phyloP scores from a whole-genome alignment of 2,329 filamentous ascomycete species.

The Ophiostoma ips region DNA sequence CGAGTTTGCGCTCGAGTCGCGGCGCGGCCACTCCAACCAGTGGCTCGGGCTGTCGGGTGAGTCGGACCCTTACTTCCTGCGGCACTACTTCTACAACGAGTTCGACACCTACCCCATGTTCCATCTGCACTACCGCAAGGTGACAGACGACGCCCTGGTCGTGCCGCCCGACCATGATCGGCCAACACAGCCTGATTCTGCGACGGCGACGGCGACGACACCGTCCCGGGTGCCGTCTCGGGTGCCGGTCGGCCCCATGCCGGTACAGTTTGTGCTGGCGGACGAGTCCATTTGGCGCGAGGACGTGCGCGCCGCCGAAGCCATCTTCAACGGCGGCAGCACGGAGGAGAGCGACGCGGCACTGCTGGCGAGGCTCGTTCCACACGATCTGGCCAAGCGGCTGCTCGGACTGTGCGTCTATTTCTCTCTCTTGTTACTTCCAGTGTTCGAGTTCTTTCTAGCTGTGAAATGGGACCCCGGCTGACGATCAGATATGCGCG shows the following conservation, averaged over 20 bases:
- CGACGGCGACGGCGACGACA: not conserved
- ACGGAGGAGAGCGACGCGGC: slow-evolving; percentile 12
- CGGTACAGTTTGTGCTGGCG: not conserved
- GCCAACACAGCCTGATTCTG: no score
- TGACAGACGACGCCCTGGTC: slow-evolving; percentile 11
- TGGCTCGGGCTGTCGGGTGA: slow-evolving; percentile 16
- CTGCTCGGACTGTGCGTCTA: slow-evolving; percentile 14
- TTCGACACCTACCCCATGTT: slow-evolving; percentile 16
- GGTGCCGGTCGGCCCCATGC: slow-evolving; percentile 3
- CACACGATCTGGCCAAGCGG: slow-evolving; percentile 11
- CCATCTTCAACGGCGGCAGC: slow-evolving; percentile 6
- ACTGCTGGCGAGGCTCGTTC: slow-evolving; percentile 13
- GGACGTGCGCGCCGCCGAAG: slow-evolving; percentile 8
- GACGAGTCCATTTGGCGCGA: not conserved
- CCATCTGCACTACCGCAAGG: slow-evolving; percentile 15
- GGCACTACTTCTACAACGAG: slow-evolving; percentile 14
- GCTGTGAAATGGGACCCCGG: no score
- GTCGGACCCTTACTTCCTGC: slow-evolving; percentile 16
- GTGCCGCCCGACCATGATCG: not conserved
- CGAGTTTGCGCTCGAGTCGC: slow-evolving; percentile 14
- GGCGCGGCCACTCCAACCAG: slow-evolving; percentile 14
- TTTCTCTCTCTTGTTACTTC: not conserved
- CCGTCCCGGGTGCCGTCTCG: slow-evolving; percentile 14
- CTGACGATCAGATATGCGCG: not conserved
- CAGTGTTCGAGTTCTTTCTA: no score